Percentiles rank a stretch among this genome's conserved stretches.
Evolutionary conservation across 1,284 basidiomycete genomes (phyloP).

Genomic region (Cutaneotrichosporon dermatis): DNA sequence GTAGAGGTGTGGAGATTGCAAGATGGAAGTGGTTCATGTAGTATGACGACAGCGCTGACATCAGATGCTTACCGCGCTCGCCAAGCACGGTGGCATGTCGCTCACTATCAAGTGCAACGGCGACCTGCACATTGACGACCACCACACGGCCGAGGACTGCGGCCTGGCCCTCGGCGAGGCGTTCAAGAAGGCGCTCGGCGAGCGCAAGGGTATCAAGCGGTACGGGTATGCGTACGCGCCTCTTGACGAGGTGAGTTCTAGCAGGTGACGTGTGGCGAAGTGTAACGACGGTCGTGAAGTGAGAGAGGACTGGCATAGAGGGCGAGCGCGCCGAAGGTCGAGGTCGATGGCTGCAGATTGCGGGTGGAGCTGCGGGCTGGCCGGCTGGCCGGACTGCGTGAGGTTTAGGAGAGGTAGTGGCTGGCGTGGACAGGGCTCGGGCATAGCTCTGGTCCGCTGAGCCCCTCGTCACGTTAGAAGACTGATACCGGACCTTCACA

Average conservation of each 20-base stretch:
- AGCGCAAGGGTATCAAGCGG: constrained; percentile 87
- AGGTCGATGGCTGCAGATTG: not conserved
- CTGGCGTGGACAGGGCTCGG: not conserved
- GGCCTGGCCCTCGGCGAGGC: constrained; percentile 88
- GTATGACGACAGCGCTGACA: not conserved
- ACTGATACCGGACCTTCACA: not conserved
- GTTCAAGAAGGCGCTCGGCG: constrained; percentile 93
- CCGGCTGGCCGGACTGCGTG: not conserved
- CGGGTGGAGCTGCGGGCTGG: not conserved
- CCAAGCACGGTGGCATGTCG: constrained; percentile 90
- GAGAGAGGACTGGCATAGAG: too few species aligned
- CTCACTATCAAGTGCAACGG: constrained; percentile 86
- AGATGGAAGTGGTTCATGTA: not conserved
- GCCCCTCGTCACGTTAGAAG: not conserved
- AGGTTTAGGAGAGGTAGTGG: not conserved
- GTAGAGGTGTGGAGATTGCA: too few species aligned
- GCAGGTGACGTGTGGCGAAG: not conserved
- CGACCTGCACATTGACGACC: constrained; percentile 97
- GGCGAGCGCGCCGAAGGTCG: too few species aligned
- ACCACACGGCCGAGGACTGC: constrained; percentile 97
- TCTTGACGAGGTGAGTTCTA: constrained; percentile 74
- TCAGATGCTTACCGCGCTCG: constrained; percentile 91
- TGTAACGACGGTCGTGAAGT: too few species aligned
- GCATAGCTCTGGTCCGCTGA: too few species aligned
- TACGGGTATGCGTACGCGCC: constrained; percentile 97